Conservation (phyloP, 768 basidiomycete genomes). For the Lentinus tigrinus region DNA sequence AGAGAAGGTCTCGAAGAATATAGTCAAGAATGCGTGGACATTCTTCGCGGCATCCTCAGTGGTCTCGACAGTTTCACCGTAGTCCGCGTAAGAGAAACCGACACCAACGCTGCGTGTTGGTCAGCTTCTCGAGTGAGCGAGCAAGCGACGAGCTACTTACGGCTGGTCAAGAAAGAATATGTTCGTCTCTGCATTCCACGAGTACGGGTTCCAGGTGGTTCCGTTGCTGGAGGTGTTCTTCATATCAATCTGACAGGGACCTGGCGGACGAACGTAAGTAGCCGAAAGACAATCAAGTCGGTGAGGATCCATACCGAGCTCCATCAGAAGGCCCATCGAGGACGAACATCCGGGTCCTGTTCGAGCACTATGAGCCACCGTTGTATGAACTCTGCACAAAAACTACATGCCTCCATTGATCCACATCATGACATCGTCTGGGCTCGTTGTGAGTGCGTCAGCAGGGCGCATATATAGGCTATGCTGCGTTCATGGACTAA, state of each 20-base stretch:
- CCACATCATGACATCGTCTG: constrained; percentile 71
- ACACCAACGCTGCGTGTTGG: constrained; percentile 53
- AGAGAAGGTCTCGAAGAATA: constrained; percentile 79
- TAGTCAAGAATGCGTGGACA: constrained; percentile 69
- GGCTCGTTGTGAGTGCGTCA: neutral
- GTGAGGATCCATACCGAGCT: constrained; percentile 42
- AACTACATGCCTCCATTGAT: constrained; percentile 52
- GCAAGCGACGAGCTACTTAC: constrained; percentile 9
- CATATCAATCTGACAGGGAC: constrained; percentile 62
- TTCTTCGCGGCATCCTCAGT: constrained; percentile 82
- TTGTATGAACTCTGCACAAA: neutral
- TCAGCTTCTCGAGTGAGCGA: neutral
- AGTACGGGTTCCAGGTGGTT: constrained; percentile 61
- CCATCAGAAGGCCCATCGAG: constrained; percentile 59
- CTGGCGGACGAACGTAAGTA: constrained; percentile 29
- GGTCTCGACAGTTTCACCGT: constrained; percentile 65
- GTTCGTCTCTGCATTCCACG: constrained; percentile 66
- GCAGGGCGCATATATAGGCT: no score
- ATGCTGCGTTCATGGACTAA: constrained; percentile 8
- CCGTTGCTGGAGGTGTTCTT: constrained; percentile 52
- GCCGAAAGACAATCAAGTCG: constrained; percentile 14
- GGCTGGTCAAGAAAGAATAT: constrained; percentile 74
- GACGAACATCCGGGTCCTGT: constrained; percentile 59
- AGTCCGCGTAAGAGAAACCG: constrained; percentile 71
- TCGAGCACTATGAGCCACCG: neutral